phyloP scores from a whole-genome alignment of 2,329 filamentous ascomycete species.

The Phialophora expanda region DNA sequence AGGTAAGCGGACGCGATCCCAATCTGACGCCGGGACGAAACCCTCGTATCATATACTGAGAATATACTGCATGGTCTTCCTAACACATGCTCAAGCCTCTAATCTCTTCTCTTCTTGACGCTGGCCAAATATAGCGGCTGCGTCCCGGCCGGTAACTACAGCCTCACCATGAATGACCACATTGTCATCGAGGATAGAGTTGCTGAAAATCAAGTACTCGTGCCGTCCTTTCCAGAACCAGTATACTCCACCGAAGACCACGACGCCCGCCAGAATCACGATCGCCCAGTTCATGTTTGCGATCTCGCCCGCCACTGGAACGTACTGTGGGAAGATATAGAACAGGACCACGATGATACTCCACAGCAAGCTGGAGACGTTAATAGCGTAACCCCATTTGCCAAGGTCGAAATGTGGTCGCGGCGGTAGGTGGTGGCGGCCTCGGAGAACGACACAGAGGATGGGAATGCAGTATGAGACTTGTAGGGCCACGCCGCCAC shows the following conservation, averaged over 20 bases:
- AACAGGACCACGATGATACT: conserved; percentile 31
- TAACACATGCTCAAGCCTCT: background rate
- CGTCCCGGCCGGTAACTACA: conserved; percentile 26
- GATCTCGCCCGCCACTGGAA: conserved; percentile 32
- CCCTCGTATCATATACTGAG: background rate
- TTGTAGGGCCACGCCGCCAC: conserved; percentile 32
- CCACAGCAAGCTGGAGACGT: conserved; percentile 32
- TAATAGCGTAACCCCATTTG: conserved; percentile 33
- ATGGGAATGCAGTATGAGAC: conserved; percentile 34
- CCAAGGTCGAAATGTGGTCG: conserved; percentile 35
- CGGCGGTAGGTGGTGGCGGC: conserved; percentile 32
- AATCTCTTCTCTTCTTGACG: conserved; percentile 17
- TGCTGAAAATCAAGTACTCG: conserved; percentile 31
- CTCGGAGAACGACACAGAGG: conserved; percentile 31
- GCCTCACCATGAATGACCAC: conserved; percentile 31
- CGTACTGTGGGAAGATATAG: conserved; percentile 35
- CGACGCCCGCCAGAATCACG: conserved; percentile 32
- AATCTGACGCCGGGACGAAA: background rate
- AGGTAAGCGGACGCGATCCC: background rate
- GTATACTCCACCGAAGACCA: conserved; percentile 33
- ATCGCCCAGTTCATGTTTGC: conserved; percentile 37
- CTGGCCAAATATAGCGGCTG: conserved; percentile 24
- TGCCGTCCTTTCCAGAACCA: conserved; percentile 33
- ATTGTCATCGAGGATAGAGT: conserved; percentile 35
- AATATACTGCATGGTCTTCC: background rate